Base-by-base conservation (phyloP, 2,329 filamentous ascomycete genomes). In the Penicillium sp. region DNA sequence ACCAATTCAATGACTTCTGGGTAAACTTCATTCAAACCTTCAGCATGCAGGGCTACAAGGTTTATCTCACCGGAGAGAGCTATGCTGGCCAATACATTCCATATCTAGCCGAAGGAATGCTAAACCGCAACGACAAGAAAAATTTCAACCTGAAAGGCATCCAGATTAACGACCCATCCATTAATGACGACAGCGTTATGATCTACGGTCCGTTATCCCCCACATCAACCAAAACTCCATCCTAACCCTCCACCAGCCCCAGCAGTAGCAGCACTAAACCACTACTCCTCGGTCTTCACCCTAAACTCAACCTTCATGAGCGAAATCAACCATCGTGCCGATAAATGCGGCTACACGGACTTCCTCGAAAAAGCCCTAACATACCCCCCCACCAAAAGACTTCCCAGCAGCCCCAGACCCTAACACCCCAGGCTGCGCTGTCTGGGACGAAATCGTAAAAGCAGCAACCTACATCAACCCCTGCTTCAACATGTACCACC, bases 1-100 rank as follows among this genome's bases (percentile, higher is more conserved):
- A 76, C n/a, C 83, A 92, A 62, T 91, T 93, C 69, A 77, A 88
- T 16, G 87, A 87, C 47, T 94, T 91, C 75, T 91, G 86, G 80
- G 85, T 85, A 73, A 88, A 89, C 71, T 91, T 91, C 61, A 76
- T 90, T 55, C 78, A 89, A 33, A 85, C 85, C 0, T 91, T 91
- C 62, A 77, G 74, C n/a, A 77, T 90, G 65, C 80, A 88, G 19
- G 81, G 82, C 12, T 84, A 82, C 64, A 88, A 88, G 60, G 81
- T 91, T 10, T 93, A 88, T 70, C 82, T 94, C 55, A 81, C 88
- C 0, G 90, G 88, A 7, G 88, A 90, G 70, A 87, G 82, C 0
- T 91, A 89, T 63, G 88, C 83, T 0, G 88, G 88, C 16, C 74
- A 77, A 63, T 88, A 86, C 63, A 83, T 88, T 2, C 87, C 88